Percentiles rank a stretch among this genome's conserved stretches.
Evolutionary conservation across 1,284 basidiomycete species (phyloP).

Genomic region (Athelia sp.): DNA sequence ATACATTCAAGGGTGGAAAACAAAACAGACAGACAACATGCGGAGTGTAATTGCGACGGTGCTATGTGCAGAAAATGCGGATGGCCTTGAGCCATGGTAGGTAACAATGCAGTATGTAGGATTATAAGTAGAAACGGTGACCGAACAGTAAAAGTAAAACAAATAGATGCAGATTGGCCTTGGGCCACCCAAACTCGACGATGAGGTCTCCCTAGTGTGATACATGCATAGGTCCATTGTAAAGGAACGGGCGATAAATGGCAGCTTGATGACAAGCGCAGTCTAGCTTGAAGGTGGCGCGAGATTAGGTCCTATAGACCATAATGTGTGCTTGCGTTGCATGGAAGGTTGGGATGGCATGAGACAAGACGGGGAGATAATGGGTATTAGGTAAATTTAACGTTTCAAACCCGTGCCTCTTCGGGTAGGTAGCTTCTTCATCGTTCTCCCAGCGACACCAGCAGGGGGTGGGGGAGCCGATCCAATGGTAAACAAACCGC

Average conservation of each 20-base stretch:
- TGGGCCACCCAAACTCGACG: constrained; percentile 20
- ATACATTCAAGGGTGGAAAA: not conserved
- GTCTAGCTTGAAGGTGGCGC: not conserved
- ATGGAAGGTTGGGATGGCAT: not conserved
- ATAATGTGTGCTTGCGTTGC: not conserved
- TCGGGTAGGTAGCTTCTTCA: constrained; percentile 28
- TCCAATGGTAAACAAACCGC: constrained; percentile 27
- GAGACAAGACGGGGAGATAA: not conserved
- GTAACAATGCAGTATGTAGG: constrained; percentile 8
- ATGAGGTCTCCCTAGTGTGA: constrained; percentile 5
- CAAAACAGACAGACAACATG: constrained; percentile 1
- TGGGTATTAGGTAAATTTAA: constrained; percentile 1
- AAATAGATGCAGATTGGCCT: constrained; percentile 17
- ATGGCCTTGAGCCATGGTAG: constrained; percentile 5
- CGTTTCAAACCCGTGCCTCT: constrained; percentile 4
- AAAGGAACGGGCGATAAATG: not conserved
- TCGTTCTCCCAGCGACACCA: constrained; percentile 12
- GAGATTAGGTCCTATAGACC: not conserved
- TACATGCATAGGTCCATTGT: not conserved
- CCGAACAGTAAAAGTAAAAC: constrained; percentile 6
- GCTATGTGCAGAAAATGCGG: not conserved
- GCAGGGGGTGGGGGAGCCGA: constrained; percentile 20
- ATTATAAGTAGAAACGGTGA: constrained; percentile 19
- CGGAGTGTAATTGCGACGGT: not conserved
- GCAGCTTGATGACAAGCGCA: not conserved